Conservation (phyloP, 2,329 filamentous ascomycete genomes). For the Bipolaris zeicola region DNA sequence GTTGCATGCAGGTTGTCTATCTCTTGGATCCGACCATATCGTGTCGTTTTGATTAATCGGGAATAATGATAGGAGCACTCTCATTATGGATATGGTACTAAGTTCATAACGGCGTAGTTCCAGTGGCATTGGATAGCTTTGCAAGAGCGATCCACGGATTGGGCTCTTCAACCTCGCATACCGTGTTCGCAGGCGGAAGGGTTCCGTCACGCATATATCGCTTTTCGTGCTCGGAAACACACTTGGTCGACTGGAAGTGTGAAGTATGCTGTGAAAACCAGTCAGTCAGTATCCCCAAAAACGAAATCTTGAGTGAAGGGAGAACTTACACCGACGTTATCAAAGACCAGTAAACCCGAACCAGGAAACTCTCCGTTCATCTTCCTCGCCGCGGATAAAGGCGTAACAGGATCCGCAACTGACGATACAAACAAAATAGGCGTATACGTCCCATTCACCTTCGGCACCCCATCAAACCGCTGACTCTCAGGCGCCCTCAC, state of each 20-base stretch:
- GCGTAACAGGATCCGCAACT: slow-evolving; percentile 61
- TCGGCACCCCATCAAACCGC: slow-evolving; percentile 20
- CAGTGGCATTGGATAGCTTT: not conserved
- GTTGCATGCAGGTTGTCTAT: not conserved
- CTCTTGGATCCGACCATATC: not conserved
- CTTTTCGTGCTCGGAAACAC: slow-evolving; percentile 17
- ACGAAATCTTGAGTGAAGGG: not conserved
- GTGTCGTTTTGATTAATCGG: not conserved
- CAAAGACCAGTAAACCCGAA: slow-evolving; percentile 50
- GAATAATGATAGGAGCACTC: not conserved
- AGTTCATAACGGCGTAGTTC: not conserved
- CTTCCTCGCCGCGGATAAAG: slow-evolving; percentile 48
- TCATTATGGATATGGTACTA: not conserved
- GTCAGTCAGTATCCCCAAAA: not conserved
- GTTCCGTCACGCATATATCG: slow-evolving; percentile 22
- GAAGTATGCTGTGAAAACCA: slow-evolving; percentile 10
- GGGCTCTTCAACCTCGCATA: slow-evolving; percentile 22
- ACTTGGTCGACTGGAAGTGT: slow-evolving; percentile 17
- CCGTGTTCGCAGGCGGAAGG: slow-evolving; percentile 16
- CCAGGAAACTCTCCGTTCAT: slow-evolving; percentile 45
- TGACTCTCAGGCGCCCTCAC: slow-evolving; percentile 27
- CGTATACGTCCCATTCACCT: slow-evolving; percentile 6
- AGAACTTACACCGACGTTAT: slow-evolving; percentile 29
- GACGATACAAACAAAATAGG: slow-evolving; percentile 20
- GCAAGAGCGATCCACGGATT: slow-evolving; percentile 19